Evolutionary conservation across 306 rosid genomes (phyloP).

Genomic region (Crataegus laevigata): DNA sequence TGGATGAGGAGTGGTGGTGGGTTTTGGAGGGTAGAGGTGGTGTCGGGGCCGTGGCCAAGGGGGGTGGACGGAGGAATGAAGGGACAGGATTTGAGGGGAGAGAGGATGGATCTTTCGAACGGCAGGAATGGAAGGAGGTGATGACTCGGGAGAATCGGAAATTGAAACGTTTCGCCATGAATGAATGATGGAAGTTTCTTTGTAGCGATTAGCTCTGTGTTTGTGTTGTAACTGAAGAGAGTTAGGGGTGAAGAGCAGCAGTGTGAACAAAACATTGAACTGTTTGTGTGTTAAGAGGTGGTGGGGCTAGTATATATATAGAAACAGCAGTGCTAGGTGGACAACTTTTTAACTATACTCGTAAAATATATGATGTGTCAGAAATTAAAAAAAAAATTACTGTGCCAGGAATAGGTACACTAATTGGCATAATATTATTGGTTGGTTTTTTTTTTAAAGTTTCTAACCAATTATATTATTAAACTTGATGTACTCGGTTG

Average conservation of each 20-base stretch:
- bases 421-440: too few relatives aligned
- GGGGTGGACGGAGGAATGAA: constrained; percentile 21
- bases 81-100: constrained; percentile 30
- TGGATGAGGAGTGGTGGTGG: constrained; percentile 20
- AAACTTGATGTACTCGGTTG: fast-evolving
- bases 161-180: constrained; percentile 43
- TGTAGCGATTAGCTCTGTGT: not conserved
- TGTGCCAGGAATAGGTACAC: too few relatives aligned
- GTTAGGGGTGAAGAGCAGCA: not conserved
- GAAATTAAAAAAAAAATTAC: too few relatives aligned
- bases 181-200: not conserved
- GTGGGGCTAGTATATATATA: not conserved
- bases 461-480: too few relatives aligned
- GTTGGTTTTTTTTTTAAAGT: too few relatives aligned
- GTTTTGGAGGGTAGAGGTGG: constrained; percentile 11
- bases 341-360: too few relatives aligned
- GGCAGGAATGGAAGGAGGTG: constrained; percentile 45
- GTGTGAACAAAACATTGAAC: not conserved
- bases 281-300: not conserved
- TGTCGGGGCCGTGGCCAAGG: not conserved
- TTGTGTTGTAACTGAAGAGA: not conserved
- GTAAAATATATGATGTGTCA: too few relatives aligned
- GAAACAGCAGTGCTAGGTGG: not conserved
- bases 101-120: constrained; percentile 35
- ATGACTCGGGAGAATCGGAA: constrained; percentile 36